phyloP scores from a whole-genome alignment of 2,329 filamentous ascomycete genomes.

The Arachnopeziza araneosa region DNA sequence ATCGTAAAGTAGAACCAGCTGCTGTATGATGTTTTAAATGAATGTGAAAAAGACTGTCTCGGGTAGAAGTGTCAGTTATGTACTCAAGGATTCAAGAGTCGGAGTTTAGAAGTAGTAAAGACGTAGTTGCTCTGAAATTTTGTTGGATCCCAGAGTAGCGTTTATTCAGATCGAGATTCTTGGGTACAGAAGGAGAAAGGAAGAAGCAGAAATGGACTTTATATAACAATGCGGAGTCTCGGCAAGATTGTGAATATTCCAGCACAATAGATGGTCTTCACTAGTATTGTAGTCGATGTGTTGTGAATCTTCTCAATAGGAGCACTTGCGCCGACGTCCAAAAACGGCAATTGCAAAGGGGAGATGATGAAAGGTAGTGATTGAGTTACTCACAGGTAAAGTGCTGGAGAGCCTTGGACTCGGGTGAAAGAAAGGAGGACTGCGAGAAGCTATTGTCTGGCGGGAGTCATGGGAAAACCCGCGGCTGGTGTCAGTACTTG shows the following conservation, averaged over 20 bases:
- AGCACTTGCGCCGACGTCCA: not conserved
- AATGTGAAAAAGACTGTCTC: constrained; percentile 17
- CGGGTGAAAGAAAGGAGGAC: constrained; percentile 10
- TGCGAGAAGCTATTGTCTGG: constrained; percentile 9
- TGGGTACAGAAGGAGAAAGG: not conserved
- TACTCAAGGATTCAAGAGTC: not conserved
- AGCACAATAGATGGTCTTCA: not conserved
- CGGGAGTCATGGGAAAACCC: constrained; percentile 8
- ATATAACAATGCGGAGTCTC: not conserved
- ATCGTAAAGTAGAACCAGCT: constrained; percentile 32
- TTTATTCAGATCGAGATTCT: not conserved
- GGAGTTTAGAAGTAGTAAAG: not conserved
- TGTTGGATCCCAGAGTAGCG: not conserved
- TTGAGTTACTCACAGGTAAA: constrained; percentile 15
- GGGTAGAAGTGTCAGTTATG: not conserved
- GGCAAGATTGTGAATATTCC: not conserved
- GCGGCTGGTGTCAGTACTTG: constrained; percentile 12
- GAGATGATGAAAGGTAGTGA: constrained; percentile 1
- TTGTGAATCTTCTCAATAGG: constrained; percentile 1
- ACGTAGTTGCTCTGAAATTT: not conserved
- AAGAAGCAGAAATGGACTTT: not conserved
- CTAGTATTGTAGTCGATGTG: not conserved
- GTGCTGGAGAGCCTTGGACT: constrained; percentile 4
- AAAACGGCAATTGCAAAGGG: constrained; percentile 2
- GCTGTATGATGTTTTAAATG: constrained; percentile 27